Conservation (phyloP, 768 basidiomycete genomes). For the Collybia sordida region DNA sequence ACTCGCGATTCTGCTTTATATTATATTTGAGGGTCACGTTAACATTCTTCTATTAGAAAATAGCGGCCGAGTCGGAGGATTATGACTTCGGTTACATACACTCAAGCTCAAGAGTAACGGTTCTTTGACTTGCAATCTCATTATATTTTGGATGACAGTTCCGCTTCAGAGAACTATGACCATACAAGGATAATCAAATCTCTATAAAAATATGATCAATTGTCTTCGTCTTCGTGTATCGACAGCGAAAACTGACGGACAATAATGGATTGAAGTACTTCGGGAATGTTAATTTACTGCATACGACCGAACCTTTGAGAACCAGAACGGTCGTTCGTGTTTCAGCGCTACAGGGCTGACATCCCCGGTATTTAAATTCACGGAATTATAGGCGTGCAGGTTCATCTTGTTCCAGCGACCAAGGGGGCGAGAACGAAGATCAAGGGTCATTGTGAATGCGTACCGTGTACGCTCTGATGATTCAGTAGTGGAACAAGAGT, state of each 20-base stretch:
- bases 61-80: no score
- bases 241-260: not conserved
- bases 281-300: conserved; percentile 7
- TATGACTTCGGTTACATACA: not conserved
- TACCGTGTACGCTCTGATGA: conserved; percentile 42
- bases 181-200: not conserved
- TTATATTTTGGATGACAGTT: not conserved
- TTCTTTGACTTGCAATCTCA: no score
- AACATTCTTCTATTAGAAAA: no score
- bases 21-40: no score
- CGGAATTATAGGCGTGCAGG: conserved; percentile 69
- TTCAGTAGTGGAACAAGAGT: conserved; percentile 8
- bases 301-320: conserved; percentile 85
- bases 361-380: conserved; percentile 77
- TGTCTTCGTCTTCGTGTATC: no score
- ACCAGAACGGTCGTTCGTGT: conserved; percentile 91
- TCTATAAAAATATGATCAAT: not conserved
- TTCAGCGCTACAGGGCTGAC: conserved; percentile 67
- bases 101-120: not conserved
- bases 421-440: conserved; percentile 72
- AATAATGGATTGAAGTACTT: not conserved
- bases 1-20: no score
- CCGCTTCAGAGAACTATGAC: not conserved
- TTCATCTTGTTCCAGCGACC: conserved; percentile 86
- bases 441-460: conserved; percentile 71